Base-by-base conservation (phyloP, 2,329 filamentous ascomycete genomes). In the Nemania diffusa region DNA sequence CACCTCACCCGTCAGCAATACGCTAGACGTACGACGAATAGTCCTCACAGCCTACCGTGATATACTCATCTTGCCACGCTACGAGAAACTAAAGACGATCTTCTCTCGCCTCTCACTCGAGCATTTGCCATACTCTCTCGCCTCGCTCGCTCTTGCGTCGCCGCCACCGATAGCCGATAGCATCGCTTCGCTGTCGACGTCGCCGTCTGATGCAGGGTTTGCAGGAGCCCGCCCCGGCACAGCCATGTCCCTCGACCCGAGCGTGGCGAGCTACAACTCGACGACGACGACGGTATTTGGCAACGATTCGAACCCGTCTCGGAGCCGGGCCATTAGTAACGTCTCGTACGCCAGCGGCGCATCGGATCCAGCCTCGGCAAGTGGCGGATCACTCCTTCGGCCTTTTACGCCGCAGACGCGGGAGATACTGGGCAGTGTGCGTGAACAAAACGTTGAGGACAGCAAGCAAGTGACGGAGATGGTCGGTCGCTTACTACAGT, bases 401-500 rank as follows among this genome's bases (percentile, higher is more conserved):
- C 85, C 86, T 1, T 87, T 85, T 66, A 87, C 85, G 4, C 84
- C 84, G 1, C 81, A 80, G 57, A 68, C 77, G 75, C 64, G 61
- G 46, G 65, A 66, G 42, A 56, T 73, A 0, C 61, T 75, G n/a
- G 74, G 77, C 61, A 83, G 81, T 68, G 77, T 85, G 56, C 83
- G 84, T 63, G 85, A 89, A 74, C 86, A 88, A 74, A 88, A 88
- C 75, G 81, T 88, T 15, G 87, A 90, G 77, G 88, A 91, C 74
- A 91, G 89, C 56, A 87, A 93, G 77, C 89, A 96, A 76, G 89
- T 98, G 61, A 97, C 96, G 0, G 94, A 98, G 73, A 97, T 95
- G 73, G 94, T 97, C 0, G 96, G 94, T 0, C 86, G 95, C 57
- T 97, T 99, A 93, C 84, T 99, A 70, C 96, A 99, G 82, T 99